Base-by-base conservation (phyloP, 805 yeast genomes). In the Tetrapisispora iriomotensis region DNA sequence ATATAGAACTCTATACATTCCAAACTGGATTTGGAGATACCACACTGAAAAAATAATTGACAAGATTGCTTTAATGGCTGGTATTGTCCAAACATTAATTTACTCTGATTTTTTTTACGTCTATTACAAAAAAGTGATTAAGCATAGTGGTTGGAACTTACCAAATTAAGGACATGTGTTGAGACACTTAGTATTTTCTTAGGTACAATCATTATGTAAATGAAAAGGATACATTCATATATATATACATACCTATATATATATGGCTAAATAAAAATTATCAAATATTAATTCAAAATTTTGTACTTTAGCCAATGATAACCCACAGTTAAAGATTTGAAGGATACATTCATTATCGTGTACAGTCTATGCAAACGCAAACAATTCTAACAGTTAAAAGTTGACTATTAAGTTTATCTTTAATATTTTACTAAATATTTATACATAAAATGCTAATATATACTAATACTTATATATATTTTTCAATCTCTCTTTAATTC, bases 31-130 rank as follows among this genome's bases (percentile, higher is more conserved):
- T 48, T 92, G 87, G 72, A 76, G 96, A 60, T 85, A 79, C 65
- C 65, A 65, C 44, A 46, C 61, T 13, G 90, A 82, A 47, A 72
- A 68, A 19, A 53, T 49, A 42, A 66, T 81, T 41, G 95, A 87
- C 54, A 71, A 71, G 46, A 68, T 88, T 40, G 72, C 94, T 2
- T 67, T 90, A 8, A 53, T 73, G 17, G 81, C 96, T 0, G 97
- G 97, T 19, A 45, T 92, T 25, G 60, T 86, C 29, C 98, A 92
- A 66, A 86, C 96, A 0, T 66, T 77, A 41, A 64, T 92, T 25
- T 92, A 92, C 65, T 86, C 96, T 2, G 98, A 92, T 65, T 92
- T 92, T 70, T 92, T 92, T 66, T 92, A 86, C 65, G 71, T 92
- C 47, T 92, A 92, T 65, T 90, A 90, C 66, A 71, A 67, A 40